Evolutionary conservation across 2,329 filamentous ascomycete genomes (phyloP).

Genomic region (Epichloe scottii): DNA sequence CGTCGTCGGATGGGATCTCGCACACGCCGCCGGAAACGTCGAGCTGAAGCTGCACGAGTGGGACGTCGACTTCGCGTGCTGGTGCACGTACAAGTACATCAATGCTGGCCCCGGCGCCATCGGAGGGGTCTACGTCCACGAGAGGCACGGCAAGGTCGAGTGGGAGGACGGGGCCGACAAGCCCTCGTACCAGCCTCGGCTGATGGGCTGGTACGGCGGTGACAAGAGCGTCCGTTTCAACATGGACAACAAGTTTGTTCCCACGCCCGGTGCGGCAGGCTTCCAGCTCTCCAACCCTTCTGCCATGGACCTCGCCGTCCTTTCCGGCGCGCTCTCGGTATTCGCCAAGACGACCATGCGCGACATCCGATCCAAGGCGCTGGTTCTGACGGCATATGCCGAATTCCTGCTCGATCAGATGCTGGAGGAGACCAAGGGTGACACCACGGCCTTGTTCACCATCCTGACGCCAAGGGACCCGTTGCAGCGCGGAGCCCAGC

Average conservation of each 20-base stretch:
- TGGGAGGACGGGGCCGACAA: conserved; percentile 21
- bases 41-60: conserved; percentile 70
- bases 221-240: conserved; percentile 65
- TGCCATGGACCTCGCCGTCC: conserved; percentile 63
- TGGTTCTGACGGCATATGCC: conserved; percentile 64
- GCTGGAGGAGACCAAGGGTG: conserved; percentile 17
- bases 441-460: conserved; percentile 31
- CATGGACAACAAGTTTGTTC: conserved; percentile 72
- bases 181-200: conserved; percentile 45
- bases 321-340: conserved; percentile 60
- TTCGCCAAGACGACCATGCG: conserved; percentile 61
- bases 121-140: conserved; percentile 69
- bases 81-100: conserved; percentile 93
- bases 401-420: conserved; percentile 49
- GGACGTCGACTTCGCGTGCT: conserved; percentile 82
- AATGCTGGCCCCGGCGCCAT: conserved; percentile 77
- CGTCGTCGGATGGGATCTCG: conserved; percentile 75
- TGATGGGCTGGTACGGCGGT: conserved; percentile 80
- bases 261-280: conserved; percentile 65
- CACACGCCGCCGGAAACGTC: conserved; percentile 77
- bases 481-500: conserved; percentile 59
- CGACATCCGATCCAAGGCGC: conserved; percentile 55
- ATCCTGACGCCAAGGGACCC: conserved; percentile 61
- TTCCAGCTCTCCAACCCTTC: conserved; percentile 79
- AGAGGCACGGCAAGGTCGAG: conserved; percentile 50